phyloP scores from a whole-genome alignment of 2,329 filamentous ascomycete species.

The Mariannaea elegans region DNA sequence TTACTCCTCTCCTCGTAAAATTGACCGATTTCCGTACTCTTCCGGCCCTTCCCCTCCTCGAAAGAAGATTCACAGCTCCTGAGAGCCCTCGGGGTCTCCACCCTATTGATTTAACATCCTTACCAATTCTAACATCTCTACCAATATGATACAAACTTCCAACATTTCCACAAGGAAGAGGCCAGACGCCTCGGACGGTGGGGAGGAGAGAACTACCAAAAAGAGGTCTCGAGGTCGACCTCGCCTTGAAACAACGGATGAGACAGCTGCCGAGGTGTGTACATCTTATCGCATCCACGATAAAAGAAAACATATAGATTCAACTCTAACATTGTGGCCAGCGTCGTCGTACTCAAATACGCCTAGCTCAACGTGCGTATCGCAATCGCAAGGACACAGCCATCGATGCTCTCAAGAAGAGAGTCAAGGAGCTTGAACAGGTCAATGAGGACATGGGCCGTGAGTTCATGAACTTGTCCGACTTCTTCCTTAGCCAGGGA shows the following conservation, averaged over 20 bases:
- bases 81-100: neutral
- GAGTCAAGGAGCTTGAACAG: conserved; percentile 73
- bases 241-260: conserved; percentile 77
- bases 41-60: neutral
- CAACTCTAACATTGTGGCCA: conserved; percentile 46
- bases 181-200: conserved; percentile 32
- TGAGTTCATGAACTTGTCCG: conserved; percentile 73
- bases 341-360: conserved; percentile 87
- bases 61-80: neutral
- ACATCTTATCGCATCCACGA: conserved; percentile 39
- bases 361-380: conserved; percentile 86
- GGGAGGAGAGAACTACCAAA: conserved; percentile 54
- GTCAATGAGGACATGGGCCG: conserved; percentile 79
- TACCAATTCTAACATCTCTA: neutral
- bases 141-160: neutral
- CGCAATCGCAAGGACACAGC: conserved; percentile 85
- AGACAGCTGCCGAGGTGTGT: conserved; percentile 81
- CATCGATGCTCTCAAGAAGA: conserved; percentile 75
- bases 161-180: conserved; percentile 34
- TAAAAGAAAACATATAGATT: neutral
- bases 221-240: conserved; percentile 78
- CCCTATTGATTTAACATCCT: neutral
- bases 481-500: conserved; percentile 66
- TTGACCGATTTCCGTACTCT: neutral
- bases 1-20: neutral